Base-by-base conservation (phyloP, 768 basidiomycete species). In the Rhodosporidiobolus sp. region DNA sequence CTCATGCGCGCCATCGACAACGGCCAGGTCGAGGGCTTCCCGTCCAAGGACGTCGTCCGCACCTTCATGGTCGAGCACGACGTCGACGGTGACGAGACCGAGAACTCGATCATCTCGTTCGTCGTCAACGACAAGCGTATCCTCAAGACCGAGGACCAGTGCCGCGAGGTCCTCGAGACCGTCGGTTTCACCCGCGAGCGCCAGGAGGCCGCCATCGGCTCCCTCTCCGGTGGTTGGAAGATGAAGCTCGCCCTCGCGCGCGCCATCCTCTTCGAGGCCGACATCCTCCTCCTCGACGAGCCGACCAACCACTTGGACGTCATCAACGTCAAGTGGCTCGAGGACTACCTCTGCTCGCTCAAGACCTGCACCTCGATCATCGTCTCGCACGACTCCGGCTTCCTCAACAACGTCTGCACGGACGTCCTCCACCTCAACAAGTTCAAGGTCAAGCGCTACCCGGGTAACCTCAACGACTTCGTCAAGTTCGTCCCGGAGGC, bases 21-120 rank as follows among this genome's bases (percentile, higher is more conserved):
- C 80, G 91, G 92, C 46, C 78, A 79, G 73, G 84, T 84, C 77
- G 95, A 98, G 83, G 94, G 94, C 78, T 98, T 98, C 83, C 95
- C 95, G 28, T 86, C 92, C 10, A 92, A 88, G 77, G 88, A 90
- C 76, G 86, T 92, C 81, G 84, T 98, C 65, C 87, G 91, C 52
- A 90, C 90, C 79, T 87, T 96, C 75, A 95, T 96, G 93, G 94
- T 98, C 49, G 95, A 98, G 82, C 94, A 98, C 83, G 89, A 93
- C 30, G 84, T 97, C 72, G 78, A 79, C 70, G 78, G 78, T 50
- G 78, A 78, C 71, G 93, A 94, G 64, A 94, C 97, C 83, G 92
- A 79, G 73, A 80, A 86, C 32, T 86, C 89, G 56, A 88, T 97
- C 63, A 84, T 96, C 65, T 91, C 95, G 81, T 97, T 97, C 82